phyloP scores from a whole-genome alignment of 2,329 filamentous ascomycete genomes.

The Beauveria bassiana region DNA sequence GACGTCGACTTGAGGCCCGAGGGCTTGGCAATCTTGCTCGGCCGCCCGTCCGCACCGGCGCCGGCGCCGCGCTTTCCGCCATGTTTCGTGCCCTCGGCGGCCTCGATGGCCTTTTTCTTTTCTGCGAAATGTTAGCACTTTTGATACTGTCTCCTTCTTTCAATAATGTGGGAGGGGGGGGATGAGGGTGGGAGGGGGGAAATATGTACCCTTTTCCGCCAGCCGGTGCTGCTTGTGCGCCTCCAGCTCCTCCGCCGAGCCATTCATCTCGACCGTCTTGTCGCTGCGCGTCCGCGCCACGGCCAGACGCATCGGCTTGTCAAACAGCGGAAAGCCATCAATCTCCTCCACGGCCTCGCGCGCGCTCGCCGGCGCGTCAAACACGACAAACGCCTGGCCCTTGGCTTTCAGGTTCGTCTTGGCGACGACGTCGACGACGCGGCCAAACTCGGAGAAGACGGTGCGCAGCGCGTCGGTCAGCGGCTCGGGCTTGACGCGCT shows the following conservation, averaged over 20 bases:
- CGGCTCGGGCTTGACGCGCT: slow-evolving; percentile 75
- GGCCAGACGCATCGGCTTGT: slow-evolving; percentile 79
- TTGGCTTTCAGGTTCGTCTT: slow-evolving; percentile 89
- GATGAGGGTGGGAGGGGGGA: no score
- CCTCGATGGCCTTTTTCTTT: slow-evolving; percentile 74
- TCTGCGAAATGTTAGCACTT: slow-evolving; percentile 29
- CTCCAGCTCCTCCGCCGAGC: slow-evolving; percentile 76
- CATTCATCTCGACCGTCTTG: slow-evolving; percentile 69
- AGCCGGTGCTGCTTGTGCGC: slow-evolving; percentile 74
- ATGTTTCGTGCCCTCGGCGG: slow-evolving; percentile 68
- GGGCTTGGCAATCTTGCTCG: slow-evolving; percentile 55
- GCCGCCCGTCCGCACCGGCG: slow-evolving; percentile 43
- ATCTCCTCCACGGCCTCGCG: slow-evolving; percentile 76
- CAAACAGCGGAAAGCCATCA: slow-evolving; percentile 88
- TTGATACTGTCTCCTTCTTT: neutral
- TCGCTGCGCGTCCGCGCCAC: slow-evolving; percentile 80
- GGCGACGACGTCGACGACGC: slow-evolving; percentile 73
- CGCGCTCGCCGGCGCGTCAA: slow-evolving; percentile 73
- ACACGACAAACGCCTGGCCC: slow-evolving; percentile 93
- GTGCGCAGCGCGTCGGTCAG: slow-evolving; percentile 65
- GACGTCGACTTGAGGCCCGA: slow-evolving; percentile 68
- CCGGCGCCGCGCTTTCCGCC: slow-evolving; percentile 51
- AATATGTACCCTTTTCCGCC: slow-evolving; percentile 74
- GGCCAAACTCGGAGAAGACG: slow-evolving; percentile 85
- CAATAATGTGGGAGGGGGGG: no score